Evolutionary conservation across 2,329 filamentous ascomycete species (phyloP), one percentile per base, ranked within the genome.

Genomic region (Spiromastix sp.): DNA sequence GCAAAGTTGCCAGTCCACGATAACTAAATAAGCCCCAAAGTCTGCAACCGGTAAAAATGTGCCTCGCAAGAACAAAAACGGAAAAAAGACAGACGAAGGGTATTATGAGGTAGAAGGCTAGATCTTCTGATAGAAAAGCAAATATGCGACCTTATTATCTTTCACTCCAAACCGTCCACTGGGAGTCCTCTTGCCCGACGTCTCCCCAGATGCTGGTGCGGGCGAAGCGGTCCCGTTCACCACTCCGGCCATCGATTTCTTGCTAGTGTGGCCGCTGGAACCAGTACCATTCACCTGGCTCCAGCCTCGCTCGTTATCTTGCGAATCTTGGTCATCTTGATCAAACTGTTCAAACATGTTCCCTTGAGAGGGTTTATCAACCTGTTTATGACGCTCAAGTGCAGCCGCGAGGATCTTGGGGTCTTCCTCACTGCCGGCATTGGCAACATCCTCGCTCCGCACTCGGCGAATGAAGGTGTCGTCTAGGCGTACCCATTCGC

Each of bases 91-190:
- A 13, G 22, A 26, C 8, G 30, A 21, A 16, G 17, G 31, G 7
- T 24, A 34, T 21, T 38, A 27, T 18, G 20, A 9, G 11, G 29
- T 17, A 24, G 21, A n/a, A 15, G 20, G 12, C 26, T 38, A 36
- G 31, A 91, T 74, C 50, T 77, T 77, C 65, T 95, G 81, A 60
- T 98, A 98, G 64, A 98, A 93, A 53, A 98, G 65, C 46, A 98
- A 76, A 62, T 98, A 98, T 3, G 91, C 91, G 39, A 95, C 89
- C 70, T 93, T 94, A 70, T 89, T 94, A 59, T 96, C 89, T 60
- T 85, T 85, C 54, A 83, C 60, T 12, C 70, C 70, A 48, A 78
- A 77, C 58, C 60, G 57, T 37, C 60, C 60, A 30, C 61, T 75
- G 69, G 55, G 66, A 43, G 59, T 76, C 60, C 62, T 74, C 70